Base-by-base conservation (phyloP, 2,329 filamentous ascomycete species). In the Epichloe typhina region DNA sequence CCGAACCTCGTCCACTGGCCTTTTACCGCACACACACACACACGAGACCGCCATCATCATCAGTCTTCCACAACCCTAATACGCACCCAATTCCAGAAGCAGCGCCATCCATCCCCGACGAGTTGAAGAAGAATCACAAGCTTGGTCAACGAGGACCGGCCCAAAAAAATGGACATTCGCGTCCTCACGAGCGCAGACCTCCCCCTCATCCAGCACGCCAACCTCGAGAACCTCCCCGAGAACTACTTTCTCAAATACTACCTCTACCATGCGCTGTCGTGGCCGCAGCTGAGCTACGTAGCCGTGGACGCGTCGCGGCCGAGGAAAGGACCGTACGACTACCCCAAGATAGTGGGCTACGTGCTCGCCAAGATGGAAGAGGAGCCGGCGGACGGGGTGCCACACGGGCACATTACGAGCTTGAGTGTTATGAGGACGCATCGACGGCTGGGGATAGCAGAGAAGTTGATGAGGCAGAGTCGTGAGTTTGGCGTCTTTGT, bases 241-340 rank as follows among this genome's bases (percentile, higher is more conserved):
- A 98, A 98, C 77, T 98, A 98, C 80, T 97, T 97, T 69, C 87
- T 95, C 72, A 98, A 98, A 79, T 98, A 98, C 78, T 98, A 98
- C 75, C 83, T 98, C 64, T 98, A 98, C 79, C 93, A 98, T 71
- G 90, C 91, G 15, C 82, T 97, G 58, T 95, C 89, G 61, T 98
- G 93, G 93, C 93, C 93, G 44, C 91, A 97, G 72, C 82, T 98
- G 57, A 91, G 85, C 70, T 97, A 90, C 70, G 91, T 98, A 52
- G 93, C 93, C 59, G 89, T 98, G 61, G 91, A 97, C 68, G 83
- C 90, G 52, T 86, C 85, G 19, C 81, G 88, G 37, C 86, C 88
- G 36, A 79, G 79, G 59, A 84, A 84, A 65, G 81, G 83, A 0
- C 83, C 84, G 45, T 86, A 91, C 69, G 86, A 94, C 67, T 93